Evolutionary conservation across 148 eudicot genomes (phyloP).

Genomic region (Persicaria tinctoria): DNA sequence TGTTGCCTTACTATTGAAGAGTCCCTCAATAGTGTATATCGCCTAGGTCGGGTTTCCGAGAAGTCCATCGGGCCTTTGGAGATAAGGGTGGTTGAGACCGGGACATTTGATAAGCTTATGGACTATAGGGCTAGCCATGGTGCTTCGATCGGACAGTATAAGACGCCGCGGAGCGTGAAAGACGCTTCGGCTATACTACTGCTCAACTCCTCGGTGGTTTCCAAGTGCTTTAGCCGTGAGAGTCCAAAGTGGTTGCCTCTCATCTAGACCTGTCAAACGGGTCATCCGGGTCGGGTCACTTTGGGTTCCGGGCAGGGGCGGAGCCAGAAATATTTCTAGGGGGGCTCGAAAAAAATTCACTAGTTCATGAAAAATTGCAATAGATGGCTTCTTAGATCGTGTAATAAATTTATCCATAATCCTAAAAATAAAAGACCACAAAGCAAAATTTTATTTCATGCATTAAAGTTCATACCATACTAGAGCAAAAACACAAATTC

Average conservation of each 20-base stretch:
- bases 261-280: too few relatives aligned
- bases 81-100: slow-evolving; percentile 21
- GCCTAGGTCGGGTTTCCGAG: slow-evolving; percentile 17
- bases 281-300: too few relatives aligned
- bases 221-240: slow-evolving; percentile 18
- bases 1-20: slow-evolving; percentile 24
- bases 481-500: too few relatives aligned
- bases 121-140: slow-evolving; percentile 17
- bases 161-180: slow-evolving; percentile 20
- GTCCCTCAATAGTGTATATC: slow-evolving; percentile 21
- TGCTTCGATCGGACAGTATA: slow-evolving; percentile 23
- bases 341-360: too few relatives aligned
- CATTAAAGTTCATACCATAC: too few relatives aligned
- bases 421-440: too few relatives aligned
- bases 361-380: too few relatives aligned
- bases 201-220: slow-evolving; percentile 22
- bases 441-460: too few relatives aligned
- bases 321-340: too few relatives aligned
- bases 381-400: too few relatives aligned
- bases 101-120: slow-evolving; percentile 28
- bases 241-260: slow-evolving; percentile 20
- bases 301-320: too few relatives aligned
- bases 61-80: slow-evolving; percentile 23
- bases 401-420: too few relatives aligned
- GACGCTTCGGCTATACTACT: slow-evolving; percentile 19